A percentile compares a stretch with the other conserved stretches of the same genome.
Conservation (phyloP, 2,329 filamentous ascomycete genomes). For the Ophiostoma populinum region DNA sequence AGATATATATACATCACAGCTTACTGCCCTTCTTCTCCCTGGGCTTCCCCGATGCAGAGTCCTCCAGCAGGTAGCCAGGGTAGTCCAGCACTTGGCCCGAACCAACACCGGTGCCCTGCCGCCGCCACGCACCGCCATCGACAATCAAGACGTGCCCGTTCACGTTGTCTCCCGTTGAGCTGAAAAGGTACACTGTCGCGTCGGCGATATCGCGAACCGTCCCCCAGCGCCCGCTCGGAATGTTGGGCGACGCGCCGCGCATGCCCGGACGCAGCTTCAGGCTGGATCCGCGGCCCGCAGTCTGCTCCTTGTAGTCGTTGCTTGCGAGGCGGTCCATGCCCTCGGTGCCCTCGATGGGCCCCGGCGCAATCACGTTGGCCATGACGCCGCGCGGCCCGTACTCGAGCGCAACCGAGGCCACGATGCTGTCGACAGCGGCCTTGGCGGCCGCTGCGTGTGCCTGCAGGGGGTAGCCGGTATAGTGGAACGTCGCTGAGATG, state of each 20-base stretch:
- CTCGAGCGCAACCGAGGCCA: constrained; percentile 65
- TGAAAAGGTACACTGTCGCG: constrained; percentile 78
- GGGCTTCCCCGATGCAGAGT: constrained; percentile 23
- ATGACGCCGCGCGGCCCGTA: constrained; percentile 77
- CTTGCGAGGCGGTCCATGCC: constrained; percentile 48
- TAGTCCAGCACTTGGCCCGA: constrained; percentile 31
- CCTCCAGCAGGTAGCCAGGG: constrained; percentile 29
- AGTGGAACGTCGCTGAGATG: constrained; percentile 82
- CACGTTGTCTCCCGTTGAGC: constrained; percentile 70
- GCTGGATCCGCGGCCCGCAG: constrained; percentile 8
- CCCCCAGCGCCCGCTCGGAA: constrained; percentile 65
- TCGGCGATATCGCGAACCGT: constrained; percentile 79
- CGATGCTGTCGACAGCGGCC: constrained; percentile 74
- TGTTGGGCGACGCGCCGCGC: constrained; percentile 21
- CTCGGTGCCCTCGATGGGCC: constrained; percentile 73
- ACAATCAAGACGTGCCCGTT: constrained; percentile 70
- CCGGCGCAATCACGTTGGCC: constrained; percentile 77
- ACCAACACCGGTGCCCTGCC: constrained; percentile 30
- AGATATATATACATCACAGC: too few species aligned
- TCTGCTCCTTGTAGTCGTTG: constrained; percentile 3
- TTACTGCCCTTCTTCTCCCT: constrained; percentile 22
- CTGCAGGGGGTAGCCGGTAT: constrained; percentile 70
- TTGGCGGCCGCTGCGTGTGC: constrained; percentile 86
- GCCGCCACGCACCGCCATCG: constrained; percentile 42
- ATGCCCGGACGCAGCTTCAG: constrained; percentile 13